A percentile compares a stretch with the other conserved stretches of the same genome.
These are phyloP conservation scores for Neurospora sp. DNA, from an alignment of 495 filamentous ascomycete species.

Conservation along the genomic window DNA sequence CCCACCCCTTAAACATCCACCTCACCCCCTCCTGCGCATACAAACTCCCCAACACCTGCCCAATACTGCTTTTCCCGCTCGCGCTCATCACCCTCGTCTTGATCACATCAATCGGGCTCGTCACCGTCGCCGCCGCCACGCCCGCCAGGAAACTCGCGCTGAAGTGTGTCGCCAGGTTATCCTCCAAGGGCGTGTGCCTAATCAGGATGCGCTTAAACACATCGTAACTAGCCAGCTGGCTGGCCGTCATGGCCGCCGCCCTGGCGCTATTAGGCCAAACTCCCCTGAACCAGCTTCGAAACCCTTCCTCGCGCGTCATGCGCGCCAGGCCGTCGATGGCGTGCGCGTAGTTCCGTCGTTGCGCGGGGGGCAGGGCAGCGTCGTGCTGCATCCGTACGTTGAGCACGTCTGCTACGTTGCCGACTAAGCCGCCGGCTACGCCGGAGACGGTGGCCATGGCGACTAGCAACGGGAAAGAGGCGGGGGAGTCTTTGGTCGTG, in stretches of 20 bases:
- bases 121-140: slow-evolving; percentile 89
- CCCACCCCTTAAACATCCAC: slow-evolving; percentile 98
- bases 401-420: slow-evolving; percentile 89
- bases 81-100: slow-evolving; percentile 93
- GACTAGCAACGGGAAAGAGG: slow-evolving; percentile 61
- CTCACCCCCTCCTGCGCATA: slow-evolving; percentile 64
- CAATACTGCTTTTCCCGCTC: slow-evolving; percentile 47
- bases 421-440: slow-evolving; percentile 78
- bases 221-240: slow-evolving; percentile 86
- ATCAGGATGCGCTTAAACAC: slow-evolving; percentile 76
- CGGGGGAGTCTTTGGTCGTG: slow-evolving; percentile 34
- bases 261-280: slow-evolving; percentile 85
- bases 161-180: slow-evolving; percentile 78
- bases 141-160: slow-evolving; percentile 76
- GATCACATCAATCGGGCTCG: slow-evolving; percentile 92
- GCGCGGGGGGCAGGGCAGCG: slow-evolving; percentile 57
- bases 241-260: slow-evolving; percentile 87
- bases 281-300: slow-evolving; percentile 66
- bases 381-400: slow-evolving; percentile 99
- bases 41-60: slow-evolving; percentile 53
- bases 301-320: slow-evolving; percentile 74
- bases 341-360: slow-evolving; percentile 81
- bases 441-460: slow-evolving; percentile 74
- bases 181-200: slow-evolving; percentile 54
- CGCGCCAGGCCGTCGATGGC: slow-evolving; percentile 77